Evolutionary conservation across 2,329 filamentous ascomycete species (phyloP), one percentile per base, ranked within the genome.

Genomic region (Colletotrichum agaves): DNA sequence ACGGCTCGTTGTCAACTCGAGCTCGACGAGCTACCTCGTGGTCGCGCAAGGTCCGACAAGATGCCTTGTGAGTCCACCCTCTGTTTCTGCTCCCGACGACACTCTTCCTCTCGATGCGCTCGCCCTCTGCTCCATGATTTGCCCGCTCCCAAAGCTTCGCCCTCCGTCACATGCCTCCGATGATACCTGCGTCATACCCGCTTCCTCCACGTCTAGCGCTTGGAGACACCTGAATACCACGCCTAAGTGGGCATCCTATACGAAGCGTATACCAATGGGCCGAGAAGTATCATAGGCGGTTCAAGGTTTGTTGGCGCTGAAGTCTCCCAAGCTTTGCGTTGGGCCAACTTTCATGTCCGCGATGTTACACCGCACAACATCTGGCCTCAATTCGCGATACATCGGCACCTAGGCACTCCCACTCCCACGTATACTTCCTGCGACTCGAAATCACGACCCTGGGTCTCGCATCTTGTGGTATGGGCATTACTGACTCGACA

Each of bases 1-100:
- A 63, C 64, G 23, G 41, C 56, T 57, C 57, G 57, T 46, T 67
- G 52, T 62, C 47, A 66, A 65, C 58, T 63, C 62, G 62, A 69
- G 58, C 58, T 63, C 44, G 61, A 69, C 62, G 49, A 70, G 61
- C 64, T 66, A 43, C 61, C 31, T 44, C 59, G 49, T 56, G 33
- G 47, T 68, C 44, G 67, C 69, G 63, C 69, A 68, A 70, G 63
- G 60, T 41, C 63, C 61, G 55, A 69, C 67, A 71, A 71, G 56
- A 73, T 73, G 72, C 70, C 72, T 63, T 69, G 72, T 73, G 68
- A 72, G 72, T 73, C 43, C 41, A 49, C 31, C 59, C 37, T 60
- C 27, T 58, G 37, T 39, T 60, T 52, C 41, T 37, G 12, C 12
- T 17, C 49, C 35, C 13, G 31, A n/a, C 3, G n/a, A 50, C 7